Base-by-base conservation (phyloP, 2,329 filamentous ascomycete genomes). In the Sporothrix brasiliensis region DNA sequence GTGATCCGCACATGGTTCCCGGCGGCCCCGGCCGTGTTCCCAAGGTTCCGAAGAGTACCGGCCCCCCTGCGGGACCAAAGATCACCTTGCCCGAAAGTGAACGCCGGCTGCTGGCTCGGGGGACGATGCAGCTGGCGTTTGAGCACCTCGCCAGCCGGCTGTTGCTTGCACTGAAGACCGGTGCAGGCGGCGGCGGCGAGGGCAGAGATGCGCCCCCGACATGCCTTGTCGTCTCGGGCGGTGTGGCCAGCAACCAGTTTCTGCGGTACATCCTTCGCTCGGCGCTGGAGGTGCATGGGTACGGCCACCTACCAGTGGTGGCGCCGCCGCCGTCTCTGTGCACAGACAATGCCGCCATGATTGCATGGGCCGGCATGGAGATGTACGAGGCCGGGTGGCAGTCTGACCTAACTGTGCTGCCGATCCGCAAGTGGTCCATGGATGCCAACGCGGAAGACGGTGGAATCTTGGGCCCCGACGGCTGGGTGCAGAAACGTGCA, bases 301-400 rank as follows among this genome's bases (percentile, higher is more conserved):
- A 88, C 76, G 77, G 77, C 0, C 75, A 87, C 73, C 78, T 96
- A 39, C 75, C 84, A 13, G 79, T 97, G 9, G 80, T 90, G 41
- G 91, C 91, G 69, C 94, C 95, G n/a, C 93, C 93, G 2, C 80
- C 87, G 11, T 83, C 84, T 54, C 84, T 94, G 68, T 98, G 95
- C 77, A 97, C 93, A 0, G 95, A 99, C 77, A 98, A 99, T 79
- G 95, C 95, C 14, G 92, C 93, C 63, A 99, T 99, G 95, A 94
- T 98, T 78, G 94, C 91, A 1, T 98, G 95, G 94, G 85, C 94
- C 0, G 95, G 91, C 0, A 86, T 94, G 74, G 94, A 98, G 80
- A 97, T 99, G 94, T 97, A 87, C 77, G 86, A 91, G 79, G 88
- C 87, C 0, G 94, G 94, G 0, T 94, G 88, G 84, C 80, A 83